Evolutionary conservation across 345 rosid genomes (phyloP), one percentile per base, ranked within the genome.

Genomic region (Gossypium ekmanianum): DNA sequence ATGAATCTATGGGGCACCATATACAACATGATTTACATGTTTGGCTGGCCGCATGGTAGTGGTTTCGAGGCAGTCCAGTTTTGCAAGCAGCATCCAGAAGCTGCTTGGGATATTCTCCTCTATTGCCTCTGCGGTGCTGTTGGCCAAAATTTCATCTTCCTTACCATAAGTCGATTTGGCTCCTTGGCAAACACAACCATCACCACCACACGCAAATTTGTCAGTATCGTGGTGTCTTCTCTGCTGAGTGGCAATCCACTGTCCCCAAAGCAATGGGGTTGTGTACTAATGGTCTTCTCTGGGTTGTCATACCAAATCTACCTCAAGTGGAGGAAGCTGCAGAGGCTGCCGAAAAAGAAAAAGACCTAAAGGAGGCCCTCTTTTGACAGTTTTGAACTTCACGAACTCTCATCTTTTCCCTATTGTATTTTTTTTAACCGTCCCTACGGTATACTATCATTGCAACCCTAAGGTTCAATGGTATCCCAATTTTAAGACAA

Each of bases 1-100:
- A 95, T 95, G 98, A 95, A 93, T 73, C 73, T 93, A 75, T 93
- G 99, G 98, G 96, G 97, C 0, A 93, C 98, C 74, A 83, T 93
- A 67, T 91, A 95, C 91, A 95, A 90, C 84, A 51, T 90, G 78
- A 58, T 93, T 58, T 95, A 91, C 87, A 95, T 95, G 99, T 95
- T 95, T 75, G 91, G 91, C 52, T 89, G 87, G 83, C 93, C 97
- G 1, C 75, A 83, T 7, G 96, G 89, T 52, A 90, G 82, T 7
- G 99, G 99, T 16, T 95, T 76, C 18, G 84, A 86, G 82, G 97
- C 97, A 3, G 68, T 88, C 59, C 83, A 80, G 68, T 93, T 95
- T 84, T 93, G 97, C 83, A 91, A 83, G 84, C 88, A 69, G 82
- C 94, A 93, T 76, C 98, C 98, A 0, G 97, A 94, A 83, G 97